A percentile compares a stretch with the other conserved stretches of the same genome.
Conservation (phyloP, 257 asterid genomes). For the Petunia secreta region DNA sequence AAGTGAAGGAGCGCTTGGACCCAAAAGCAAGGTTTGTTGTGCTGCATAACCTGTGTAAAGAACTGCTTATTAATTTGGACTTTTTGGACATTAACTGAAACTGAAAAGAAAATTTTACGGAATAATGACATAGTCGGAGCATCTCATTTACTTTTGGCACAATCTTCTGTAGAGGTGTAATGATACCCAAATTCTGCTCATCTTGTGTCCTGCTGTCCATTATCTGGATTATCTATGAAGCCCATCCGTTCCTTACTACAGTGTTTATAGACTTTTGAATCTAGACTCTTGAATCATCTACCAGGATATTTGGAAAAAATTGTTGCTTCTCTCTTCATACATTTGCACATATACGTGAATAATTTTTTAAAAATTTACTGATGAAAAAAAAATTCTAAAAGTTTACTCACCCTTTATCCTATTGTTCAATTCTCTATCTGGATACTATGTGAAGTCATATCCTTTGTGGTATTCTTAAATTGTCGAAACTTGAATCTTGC, state of each 20-base stretch:
- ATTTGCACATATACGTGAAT: neutral
- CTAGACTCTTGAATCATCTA: neutral
- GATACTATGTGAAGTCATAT: neutral
- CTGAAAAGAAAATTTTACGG: neutral
- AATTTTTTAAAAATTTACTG: neutral
- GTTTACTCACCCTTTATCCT: neutral
- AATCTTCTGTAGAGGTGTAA: neutral
- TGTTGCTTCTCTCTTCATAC: neutral
- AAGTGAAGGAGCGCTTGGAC: conserved; percentile 68
- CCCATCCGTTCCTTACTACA: neutral
- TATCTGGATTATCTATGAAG: neutral
- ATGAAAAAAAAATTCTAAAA: too few species aligned
- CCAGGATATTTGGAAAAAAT: neutral
- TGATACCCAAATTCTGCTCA: neutral
- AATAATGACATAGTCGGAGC: neutral
- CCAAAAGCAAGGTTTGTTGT: conserved; percentile 85
- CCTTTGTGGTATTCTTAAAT: neutral
- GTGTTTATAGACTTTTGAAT: neutral
- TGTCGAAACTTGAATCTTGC: neutral
- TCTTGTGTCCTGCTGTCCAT: neutral
- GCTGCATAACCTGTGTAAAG: conserved; percentile 27
- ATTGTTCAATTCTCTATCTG: neutral
- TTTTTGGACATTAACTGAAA: neutral
- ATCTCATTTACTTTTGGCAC: neutral
- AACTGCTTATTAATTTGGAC: neutral